Evolutionary conservation across 139 green algal genomes (phyloP), one percentile per base, ranked within the genome.

Genomic region (Nannochloris sp.): DNA sequence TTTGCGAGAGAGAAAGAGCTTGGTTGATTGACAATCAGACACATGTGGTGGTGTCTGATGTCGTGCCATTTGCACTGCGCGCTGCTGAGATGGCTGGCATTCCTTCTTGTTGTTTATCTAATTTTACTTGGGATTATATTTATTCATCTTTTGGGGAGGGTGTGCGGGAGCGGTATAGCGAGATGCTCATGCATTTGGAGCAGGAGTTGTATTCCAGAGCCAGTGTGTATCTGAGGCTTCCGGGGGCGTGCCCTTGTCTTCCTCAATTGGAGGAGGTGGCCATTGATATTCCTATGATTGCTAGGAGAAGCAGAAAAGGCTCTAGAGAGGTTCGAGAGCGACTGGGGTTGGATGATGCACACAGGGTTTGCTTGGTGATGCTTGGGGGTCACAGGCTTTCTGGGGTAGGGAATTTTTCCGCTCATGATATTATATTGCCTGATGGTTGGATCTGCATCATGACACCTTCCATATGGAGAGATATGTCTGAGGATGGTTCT

Each of bases 101-200:
- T 8, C 76, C 82, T 12, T 73, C 60, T 11, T 67, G 87, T 2
- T 75, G 68, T 34, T 72, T 90, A 14, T 78, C 65, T 34, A 90
- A 90, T 69, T 90, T 90, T 75, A 81, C 70, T 48, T 86, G 76
- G 79, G 82, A 89, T 74, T 89, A 87, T 53, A 77, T 89, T 14
- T 89, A 84, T 49, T 60, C 16, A 21, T 53, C 46, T 19, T 53
- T 53, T 53, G 46, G n/a, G 11, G 9, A 53, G 15, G 88, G 81
- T 68, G 34, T 40, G 34, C 34, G 34, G 34, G 34, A 40, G 34
- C 34, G 34, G 7, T 40, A 40, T 40, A 40, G 34, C 8, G 7
- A 9, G 7, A 40, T 40, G 34, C 34, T 40, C 1, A 73, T 80
- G 27, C 34, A 68, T 10, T n/a, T 21, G 59, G 65, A 29, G 8